Evolutionary conservation across 176 grass and related monocot genomes (phyloP).

Genomic region (Hordeum marinum): DNA sequence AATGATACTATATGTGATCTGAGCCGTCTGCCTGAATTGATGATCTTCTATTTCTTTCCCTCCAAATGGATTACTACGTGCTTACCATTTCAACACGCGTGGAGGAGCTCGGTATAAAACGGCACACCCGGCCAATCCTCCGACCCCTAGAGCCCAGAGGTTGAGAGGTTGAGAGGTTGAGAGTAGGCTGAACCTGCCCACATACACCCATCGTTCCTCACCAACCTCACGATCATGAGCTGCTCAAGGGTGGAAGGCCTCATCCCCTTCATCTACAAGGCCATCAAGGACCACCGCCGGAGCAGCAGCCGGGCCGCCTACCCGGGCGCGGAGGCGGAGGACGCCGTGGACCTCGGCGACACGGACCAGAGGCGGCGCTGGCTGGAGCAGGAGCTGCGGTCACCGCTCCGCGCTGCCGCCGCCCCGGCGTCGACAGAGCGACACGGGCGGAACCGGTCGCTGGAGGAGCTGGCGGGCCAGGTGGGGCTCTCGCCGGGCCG

Average conservation of each 20-base stretch:
- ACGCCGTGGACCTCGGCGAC: constrained; percentile 37
- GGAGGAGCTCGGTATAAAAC: background rate
- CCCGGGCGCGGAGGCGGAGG: background rate
- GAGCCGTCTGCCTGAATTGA: background rate
- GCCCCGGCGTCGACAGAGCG: background rate
- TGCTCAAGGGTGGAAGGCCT: constrained; percentile 40
- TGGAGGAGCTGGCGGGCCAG: constrained; percentile 48
- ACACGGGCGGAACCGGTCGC: constrained; percentile 33
- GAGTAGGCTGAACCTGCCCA: background rate
- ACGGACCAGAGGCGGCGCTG: constrained; percentile 38
- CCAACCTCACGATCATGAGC: constrained; percentile 15
- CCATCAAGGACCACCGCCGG: constrained; percentile 47
- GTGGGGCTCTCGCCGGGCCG: constrained; percentile 24
- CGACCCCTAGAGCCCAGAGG: background rate
- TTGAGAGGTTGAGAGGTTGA: background rate
- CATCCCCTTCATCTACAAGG: constrained; percentile 56
- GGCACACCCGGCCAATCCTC: background rate
- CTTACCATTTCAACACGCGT: background rate
- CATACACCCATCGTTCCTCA: background rate
- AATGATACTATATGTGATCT: background rate
- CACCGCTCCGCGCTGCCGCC: constrained; percentile 16
- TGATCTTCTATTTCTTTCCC: background rate
- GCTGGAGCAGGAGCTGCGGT: constrained; percentile 41
- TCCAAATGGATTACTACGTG: background rate
- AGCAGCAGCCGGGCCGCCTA: background rate